Evolutionary conservation across 2,329 filamentous ascomycete genomes (phyloP), one percentile per base, ranked within the genome.

Genomic region (Arthrobotrys sphaeroides): DNA sequence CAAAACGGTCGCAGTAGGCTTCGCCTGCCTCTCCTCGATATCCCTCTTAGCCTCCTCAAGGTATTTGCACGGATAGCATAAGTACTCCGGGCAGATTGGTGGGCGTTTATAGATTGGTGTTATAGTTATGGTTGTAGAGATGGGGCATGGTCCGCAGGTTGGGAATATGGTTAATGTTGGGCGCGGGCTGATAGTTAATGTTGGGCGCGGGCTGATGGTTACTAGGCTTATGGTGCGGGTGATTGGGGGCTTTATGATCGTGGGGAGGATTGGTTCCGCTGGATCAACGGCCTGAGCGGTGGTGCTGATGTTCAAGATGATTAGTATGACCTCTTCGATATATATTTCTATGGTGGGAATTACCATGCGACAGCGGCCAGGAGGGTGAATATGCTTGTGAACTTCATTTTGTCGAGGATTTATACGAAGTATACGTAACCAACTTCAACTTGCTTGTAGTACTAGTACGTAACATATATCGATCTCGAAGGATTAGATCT

Each of bases 1-100:
- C 43, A 33, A 53, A 16, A 73, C 61, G 0, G 69, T 73, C 20
- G 33, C 20, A 10, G 69, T 73, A 6, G 42, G 33, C n/a, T 60
- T n/a, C 10, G 26, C 7, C 10, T 55, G 51, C 18, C 51, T 20
- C 26, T 53, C 33, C 28, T 53, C 47, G 5, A 53, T n/a, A n/a
- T n/a, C 24, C 1, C 1, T 13, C 9, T 49, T 13, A 10, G 18
- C 20, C 24, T 51, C 51, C 5, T 47, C 36, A 6, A 67, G 33
- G 5, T 60, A 9, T 13, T 33, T 43, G 22, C 69, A 73, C 0
- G 53, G n/a, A 13, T 24, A 42, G 22, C 69, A 73, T 13, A 73
- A 33, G 18, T 67, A 67, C 22, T 67, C 51, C 2, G 69, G 69
- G 31, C 69, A 73, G 6, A 73, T 62, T 51, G 69, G 69, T 10